Evolutionary conservation across 345 rosid species (phyloP), one percentile per base, ranked within the genome.

Genomic region (Nasturtium officinale): DNA sequence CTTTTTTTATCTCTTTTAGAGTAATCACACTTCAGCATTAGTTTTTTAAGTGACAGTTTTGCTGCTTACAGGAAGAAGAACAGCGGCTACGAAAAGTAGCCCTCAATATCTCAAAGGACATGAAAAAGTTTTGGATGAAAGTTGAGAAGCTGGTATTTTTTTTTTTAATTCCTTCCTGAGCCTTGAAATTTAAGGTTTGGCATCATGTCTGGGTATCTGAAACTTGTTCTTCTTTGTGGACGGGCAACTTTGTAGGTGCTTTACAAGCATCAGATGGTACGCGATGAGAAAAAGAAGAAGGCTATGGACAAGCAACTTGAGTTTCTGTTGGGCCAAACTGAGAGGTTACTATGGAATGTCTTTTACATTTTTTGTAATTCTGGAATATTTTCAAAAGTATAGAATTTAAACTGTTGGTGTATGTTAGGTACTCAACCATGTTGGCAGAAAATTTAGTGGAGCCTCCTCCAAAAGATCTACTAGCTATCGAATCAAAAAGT

Each of bases 301-400:
- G 86, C 95, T 17, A 91, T 92, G 81, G 98, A 96, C 73, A 96
- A 89, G 81, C 99, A 96, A 68, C 98, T 96, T 29, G 88, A 96
- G 77, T 96, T 96, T 83, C 90, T 96, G 69, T 80, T 96, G 61
- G 99, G 99, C 74, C 99, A 96, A 84, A 96, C 99, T 45, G 99
- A 96, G 83, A 96, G 99, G 99, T 92, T 45, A 18, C 52, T 78
- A 33, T 12, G 43, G 25, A 42, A 9, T 28, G 10, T 32, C 61
- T 77, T 50, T 64, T 58, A 13, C 68, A 9, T 5, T 32, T 6
- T 58, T 56, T 71, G 23, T 37, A 3, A n/a, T 23, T 43, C 23
- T 47, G 37, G 61, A 25, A 58, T 61, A 38, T 50, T 40, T 30
- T 30, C 20, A 23, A 32, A 32, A 58, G 45, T 17, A 43, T 67